Percentiles rank a stretch among this genome's conserved stretches.
Conservation (phyloP, 495 filamentous ascomycete genomes). For the Talaromyces trachyspermus region DNA sequence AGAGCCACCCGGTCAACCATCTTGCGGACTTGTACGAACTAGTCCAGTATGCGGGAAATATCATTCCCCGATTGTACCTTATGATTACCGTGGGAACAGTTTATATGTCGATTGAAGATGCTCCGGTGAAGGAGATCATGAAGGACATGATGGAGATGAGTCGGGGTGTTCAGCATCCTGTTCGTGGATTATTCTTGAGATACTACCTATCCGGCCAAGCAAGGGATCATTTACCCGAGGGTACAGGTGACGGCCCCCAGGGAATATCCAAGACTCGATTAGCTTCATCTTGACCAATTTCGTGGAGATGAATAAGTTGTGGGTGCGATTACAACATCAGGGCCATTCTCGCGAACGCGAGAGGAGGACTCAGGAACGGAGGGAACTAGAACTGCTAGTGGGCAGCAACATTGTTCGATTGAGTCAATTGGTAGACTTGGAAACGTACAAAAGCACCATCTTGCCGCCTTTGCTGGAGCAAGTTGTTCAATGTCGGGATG, state of each 20-base stretch:
- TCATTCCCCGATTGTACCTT: constrained; percentile 89
- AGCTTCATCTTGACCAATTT: constrained; percentile 97
- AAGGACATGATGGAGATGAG: constrained; percentile 99
- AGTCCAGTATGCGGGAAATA: constrained; percentile 98
- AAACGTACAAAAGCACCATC: constrained; percentile 86
- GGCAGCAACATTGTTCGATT: constrained; percentile 92
- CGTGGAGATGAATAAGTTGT: constrained; percentile 99
- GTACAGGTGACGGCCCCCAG: constrained; percentile 80
- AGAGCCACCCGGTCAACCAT: constrained; percentile 96
- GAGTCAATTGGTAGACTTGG: constrained; percentile 92
- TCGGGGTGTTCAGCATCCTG: constrained; percentile 91
- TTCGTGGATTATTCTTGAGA: constrained; percentile 86
- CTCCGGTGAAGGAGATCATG: constrained; percentile 99
- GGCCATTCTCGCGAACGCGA: constrained; percentile 93
- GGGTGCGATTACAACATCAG: constrained; percentile 95
- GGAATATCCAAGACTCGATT: constrained; percentile 93
- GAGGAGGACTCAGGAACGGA: constrained; percentile 83
- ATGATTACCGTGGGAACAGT: constrained; percentile 99
- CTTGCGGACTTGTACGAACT: constrained; percentile 97
- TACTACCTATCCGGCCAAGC: constrained; percentile 96
- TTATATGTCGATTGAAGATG: constrained; percentile 98
- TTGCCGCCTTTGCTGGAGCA: constrained; percentile 86
- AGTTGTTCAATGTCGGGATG: constrained; percentile 95
- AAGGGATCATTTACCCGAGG: constrained; percentile 74
- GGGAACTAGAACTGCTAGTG: constrained; percentile 90